Percentiles rank a stretch among this genome's conserved stretches.
Conservation (phyloP, 139 green algal species). For the Cymbomonas tetramitiformis region DNA sequence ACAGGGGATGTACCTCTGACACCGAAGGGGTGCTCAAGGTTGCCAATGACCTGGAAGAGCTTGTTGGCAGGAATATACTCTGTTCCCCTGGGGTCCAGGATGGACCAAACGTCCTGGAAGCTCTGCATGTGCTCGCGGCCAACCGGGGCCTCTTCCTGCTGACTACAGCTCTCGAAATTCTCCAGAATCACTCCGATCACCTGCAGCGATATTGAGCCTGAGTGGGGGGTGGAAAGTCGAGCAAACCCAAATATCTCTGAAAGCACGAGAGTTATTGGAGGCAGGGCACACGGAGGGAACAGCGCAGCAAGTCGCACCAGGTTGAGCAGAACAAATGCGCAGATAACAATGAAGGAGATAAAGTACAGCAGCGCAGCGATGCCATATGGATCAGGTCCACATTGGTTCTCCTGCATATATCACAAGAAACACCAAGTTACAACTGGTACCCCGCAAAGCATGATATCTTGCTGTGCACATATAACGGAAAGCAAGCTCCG, state of each 20-base stretch:
- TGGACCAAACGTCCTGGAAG: slow-evolving; percentile 7
- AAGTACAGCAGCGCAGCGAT: slow-evolving; percentile 19
- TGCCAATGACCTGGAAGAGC: background rate
- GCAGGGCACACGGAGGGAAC: background rate
- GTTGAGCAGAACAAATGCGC: slow-evolving; percentile 29
- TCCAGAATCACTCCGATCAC: slow-evolving; percentile 19
- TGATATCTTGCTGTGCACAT: too few species aligned
- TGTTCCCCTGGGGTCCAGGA: slow-evolving; percentile 14
- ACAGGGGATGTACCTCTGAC: background rate
- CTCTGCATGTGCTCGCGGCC: background rate
- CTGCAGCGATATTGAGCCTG: slow-evolving; percentile 45
- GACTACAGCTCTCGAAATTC: slow-evolving; percentile 1
- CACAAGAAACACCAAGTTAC: too few species aligned
- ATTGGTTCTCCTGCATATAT: too few species aligned
- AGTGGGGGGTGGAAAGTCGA: slow-evolving; percentile 39
- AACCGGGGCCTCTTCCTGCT: slow-evolving; percentile 3
- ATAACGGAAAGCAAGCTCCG: slow-evolving; percentile 11
- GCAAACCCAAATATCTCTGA: slow-evolving; percentile 51
- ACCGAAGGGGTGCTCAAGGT: background rate
- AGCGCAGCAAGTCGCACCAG: too few species aligned
- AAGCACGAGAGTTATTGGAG: slow-evolving; percentile 30
- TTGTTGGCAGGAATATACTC: slow-evolving; percentile 3
- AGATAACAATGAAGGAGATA: slow-evolving; percentile 17
- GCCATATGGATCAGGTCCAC: too few species aligned
- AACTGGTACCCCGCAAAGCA: too few species aligned